These are phyloP conservation scores for Botryobasidium botryosum DNA, from an alignment of 768 basidiomycete species.

Conservation along the genomic window DNA sequence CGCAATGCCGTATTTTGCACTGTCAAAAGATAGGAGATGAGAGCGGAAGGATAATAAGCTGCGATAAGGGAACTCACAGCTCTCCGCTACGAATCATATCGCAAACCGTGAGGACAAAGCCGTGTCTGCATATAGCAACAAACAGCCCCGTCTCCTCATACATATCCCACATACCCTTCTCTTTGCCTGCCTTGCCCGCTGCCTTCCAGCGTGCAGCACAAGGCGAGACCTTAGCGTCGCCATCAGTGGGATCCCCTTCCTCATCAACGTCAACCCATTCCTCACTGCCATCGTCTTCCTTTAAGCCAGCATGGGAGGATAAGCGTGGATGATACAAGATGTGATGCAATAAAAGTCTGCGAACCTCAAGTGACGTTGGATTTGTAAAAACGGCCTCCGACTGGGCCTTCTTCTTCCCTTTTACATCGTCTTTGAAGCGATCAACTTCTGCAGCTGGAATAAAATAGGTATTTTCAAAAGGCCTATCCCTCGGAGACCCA, in stretches of 20 bases:
- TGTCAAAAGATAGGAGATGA: background rate
- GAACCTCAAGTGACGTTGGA: too few species aligned
- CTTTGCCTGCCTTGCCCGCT: slow-evolving; percentile 12
- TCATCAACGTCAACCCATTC: background rate
- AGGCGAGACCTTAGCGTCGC: background rate
- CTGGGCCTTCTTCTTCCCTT: background rate
- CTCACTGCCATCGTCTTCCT: background rate
- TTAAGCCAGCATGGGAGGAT: too few species aligned
- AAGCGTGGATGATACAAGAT: too few species aligned
- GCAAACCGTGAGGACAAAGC: background rate
- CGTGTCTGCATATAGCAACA: slow-evolving; percentile 7
- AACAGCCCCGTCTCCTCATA: slow-evolving; percentile 8
- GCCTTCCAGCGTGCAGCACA: slow-evolving; percentile 15
- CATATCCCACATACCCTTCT: slow-evolving; percentile 1
- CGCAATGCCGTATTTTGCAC: slow-evolving; percentile 4
- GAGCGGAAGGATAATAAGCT: background rate
- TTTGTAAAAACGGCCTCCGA: background rate
- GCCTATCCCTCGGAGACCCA: background rate
- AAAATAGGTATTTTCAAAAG: background rate
- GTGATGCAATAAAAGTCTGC: too few species aligned
- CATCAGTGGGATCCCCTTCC: background rate
- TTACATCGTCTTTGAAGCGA: background rate
- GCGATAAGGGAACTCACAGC: slow-evolving; percentile 4
- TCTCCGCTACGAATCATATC: slow-evolving; percentile 11
- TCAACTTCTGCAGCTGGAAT: background rate